Base-by-base conservation (phyloP, 345 rosid genomes). In the Corymbia maculata region DNA sequence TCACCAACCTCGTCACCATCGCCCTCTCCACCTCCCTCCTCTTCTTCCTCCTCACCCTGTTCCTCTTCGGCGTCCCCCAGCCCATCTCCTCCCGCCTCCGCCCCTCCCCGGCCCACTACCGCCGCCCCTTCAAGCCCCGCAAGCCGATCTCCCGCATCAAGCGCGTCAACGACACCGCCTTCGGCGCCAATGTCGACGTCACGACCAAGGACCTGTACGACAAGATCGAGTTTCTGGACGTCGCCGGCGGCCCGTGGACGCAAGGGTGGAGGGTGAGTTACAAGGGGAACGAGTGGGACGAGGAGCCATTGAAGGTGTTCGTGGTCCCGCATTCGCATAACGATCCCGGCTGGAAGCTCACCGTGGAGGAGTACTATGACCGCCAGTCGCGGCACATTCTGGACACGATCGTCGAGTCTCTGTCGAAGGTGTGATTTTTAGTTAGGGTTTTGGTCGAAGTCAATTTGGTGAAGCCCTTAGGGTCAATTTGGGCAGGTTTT, bases 321-420 rank as follows among this genome's bases (percentile, higher is more conserved):
- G 98, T 98, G 45, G 96, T 95, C 88, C 99, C 99, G 70, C 99
- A 97, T 88, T 98, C 99, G 49, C 99, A 98, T 91, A 97, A 98
- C 87, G 99, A 98, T 94, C 99, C 99, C 12, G 99, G 99, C 13
- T 98, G 99, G 99, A 98, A 94, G 93, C 91, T 95, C 59, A 98
- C 99, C 1, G 99, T 98, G 36, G 99, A 97, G 9, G 99, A 98
- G 97, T 98, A 98, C 88, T 98, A 98, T 86, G 97, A 95, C 86
- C 92, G 88, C 87, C 98, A 98, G 86, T 91, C 98, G 6, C 93
- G 95, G 92, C 97, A 91, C 91, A 97, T 98, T 42, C 95, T 98
- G 45, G 98, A 98, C 82, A 95, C 99, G 16, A 96, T 98, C 86
- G 97, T 98, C 64, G 95, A 95, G 17, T 90, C 98, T 66, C 92